A percentile compares a stretch with the other conserved stretches of the same genome.
phyloP scores from a whole-genome alignment of 805 yeast species.

The Candida namnaoensis region DNA sequence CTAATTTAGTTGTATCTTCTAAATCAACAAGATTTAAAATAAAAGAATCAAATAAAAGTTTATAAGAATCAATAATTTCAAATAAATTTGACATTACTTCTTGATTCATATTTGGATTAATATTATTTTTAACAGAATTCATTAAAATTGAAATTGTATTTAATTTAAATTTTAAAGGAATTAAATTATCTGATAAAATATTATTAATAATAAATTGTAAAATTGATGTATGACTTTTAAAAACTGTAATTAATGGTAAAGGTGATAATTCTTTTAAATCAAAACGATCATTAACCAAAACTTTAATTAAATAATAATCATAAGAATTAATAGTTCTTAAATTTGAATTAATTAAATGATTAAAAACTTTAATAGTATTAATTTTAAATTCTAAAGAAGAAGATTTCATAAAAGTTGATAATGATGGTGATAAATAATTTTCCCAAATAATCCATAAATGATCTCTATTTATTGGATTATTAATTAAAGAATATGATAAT shows the following conservation, averaged over 20 bases:
- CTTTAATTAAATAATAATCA: not conserved
- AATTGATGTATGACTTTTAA: not conserved
- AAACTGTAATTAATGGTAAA: constrained; percentile 1
- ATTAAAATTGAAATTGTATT: not conserved
- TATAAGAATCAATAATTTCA: constrained; percentile 1
- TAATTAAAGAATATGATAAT: constrained; percentile 4
- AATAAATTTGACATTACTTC: too few species aligned
- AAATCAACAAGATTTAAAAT: not conserved
- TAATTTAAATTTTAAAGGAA: too few species aligned
- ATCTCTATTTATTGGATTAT: constrained; percentile 1
- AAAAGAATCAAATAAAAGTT: constrained; percentile 1
- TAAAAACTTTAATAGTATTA: not conserved
- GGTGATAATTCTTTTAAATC: constrained; percentile 7
- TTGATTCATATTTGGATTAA: not conserved
- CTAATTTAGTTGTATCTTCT: constrained; percentile 1
- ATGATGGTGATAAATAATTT: too few species aligned
- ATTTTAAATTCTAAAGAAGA: not conserved
- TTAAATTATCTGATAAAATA: not conserved
- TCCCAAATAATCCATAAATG: not conserved
- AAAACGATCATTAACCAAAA: constrained; percentile 3
- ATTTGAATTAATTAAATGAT: not conserved
- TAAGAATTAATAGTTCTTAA: not conserved
- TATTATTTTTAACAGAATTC: not conserved
- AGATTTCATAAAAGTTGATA: too few species aligned
- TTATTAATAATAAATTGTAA: not conserved